Conservation (phyloP, 768 basidiomycete species). For the Mycena polygramma region DNA sequence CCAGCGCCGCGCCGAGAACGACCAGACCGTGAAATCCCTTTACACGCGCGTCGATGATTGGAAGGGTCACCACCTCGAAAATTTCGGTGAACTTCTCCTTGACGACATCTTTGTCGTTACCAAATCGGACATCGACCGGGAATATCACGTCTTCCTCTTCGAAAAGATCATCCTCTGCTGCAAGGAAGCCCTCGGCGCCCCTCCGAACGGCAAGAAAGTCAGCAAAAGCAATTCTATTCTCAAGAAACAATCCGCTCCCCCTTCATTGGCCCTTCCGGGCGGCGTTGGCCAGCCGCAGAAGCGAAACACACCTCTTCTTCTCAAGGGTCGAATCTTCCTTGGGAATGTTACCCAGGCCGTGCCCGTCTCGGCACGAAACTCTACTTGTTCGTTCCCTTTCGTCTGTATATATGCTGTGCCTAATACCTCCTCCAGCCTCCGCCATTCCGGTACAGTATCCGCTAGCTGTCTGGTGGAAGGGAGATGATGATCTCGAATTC, state of each 20-base stretch:
- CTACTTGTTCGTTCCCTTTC: constrained; percentile 64
- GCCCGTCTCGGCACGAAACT: constrained; percentile 68
- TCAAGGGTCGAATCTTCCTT: constrained; percentile 97
- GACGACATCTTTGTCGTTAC: constrained; percentile 97
- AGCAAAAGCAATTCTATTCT: constrained; percentile 90
- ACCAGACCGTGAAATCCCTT: constrained; percentile 90
- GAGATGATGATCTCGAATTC: constrained; percentile 92
- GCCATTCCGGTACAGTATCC: constrained; percentile 74
- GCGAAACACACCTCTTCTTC: constrained; percentile 83
- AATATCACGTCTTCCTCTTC: constrained; percentile 98
- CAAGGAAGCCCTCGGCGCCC: constrained; percentile 83
- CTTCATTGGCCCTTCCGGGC: constrained; percentile 62
- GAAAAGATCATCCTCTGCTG: constrained; percentile 99
- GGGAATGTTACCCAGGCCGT: constrained; percentile 93
- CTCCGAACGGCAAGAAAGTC: constrained; percentile 73
- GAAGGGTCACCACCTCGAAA: constrained; percentile 97
- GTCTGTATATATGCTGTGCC: constrained; percentile 1
- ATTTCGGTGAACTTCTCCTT: constrained; percentile 94
- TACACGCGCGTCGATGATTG: constrained; percentile 94
- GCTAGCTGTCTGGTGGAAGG: constrained; percentile 94
- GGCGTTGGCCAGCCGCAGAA: constrained; percentile 72
- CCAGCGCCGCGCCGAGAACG: constrained; percentile 91
- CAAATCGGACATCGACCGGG: constrained; percentile 95
- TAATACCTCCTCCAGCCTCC: constrained; percentile 52
- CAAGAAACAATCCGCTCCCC: constrained; percentile 79